Evolutionary conservation across 2,329 filamentous ascomycete genomes (phyloP).

Genomic region (Clarireedia paspali): DNA sequence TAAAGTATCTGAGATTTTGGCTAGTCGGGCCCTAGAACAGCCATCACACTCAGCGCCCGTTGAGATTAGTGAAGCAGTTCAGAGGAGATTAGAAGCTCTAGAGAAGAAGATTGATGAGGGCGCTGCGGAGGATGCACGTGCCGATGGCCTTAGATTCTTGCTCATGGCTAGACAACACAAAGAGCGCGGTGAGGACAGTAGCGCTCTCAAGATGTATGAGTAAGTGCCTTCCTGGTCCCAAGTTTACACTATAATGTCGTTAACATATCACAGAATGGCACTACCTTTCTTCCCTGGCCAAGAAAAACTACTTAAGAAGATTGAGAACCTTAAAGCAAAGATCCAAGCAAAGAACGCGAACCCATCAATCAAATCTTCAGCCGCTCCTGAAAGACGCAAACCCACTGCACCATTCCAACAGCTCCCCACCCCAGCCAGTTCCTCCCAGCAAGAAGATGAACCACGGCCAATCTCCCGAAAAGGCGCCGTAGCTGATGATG

Average conservation of each 20-base stretch:
- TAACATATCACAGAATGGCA: slow-evolving; percentile 49
- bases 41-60: slow-evolving; percentile 35
- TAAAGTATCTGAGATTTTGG: slow-evolving; percentile 83
- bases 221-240: background rate
- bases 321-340: slow-evolving; percentile 51
- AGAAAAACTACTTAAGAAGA: slow-evolving; percentile 65
- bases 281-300: slow-evolving; percentile 81
- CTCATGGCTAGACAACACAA: slow-evolving; percentile 91
- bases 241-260: background rate
- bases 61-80: slow-evolving; percentile 68
- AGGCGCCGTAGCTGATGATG: slow-evolving; percentile 26
- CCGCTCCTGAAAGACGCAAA: slow-evolving; percentile 14
- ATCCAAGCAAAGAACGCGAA: slow-evolving; percentile 35
- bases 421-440: slow-evolving; percentile 17
- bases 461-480: slow-evolving; percentile 21
- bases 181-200: slow-evolving; percentile 69
- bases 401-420: slow-evolving; percentile 19
- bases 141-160: slow-evolving; percentile 76
- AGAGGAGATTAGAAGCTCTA: slow-evolving; percentile 72
- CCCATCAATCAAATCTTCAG: slow-evolving; percentile 4
- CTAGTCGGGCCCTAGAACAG: slow-evolving; percentile 59
- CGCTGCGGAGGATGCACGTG: slow-evolving; percentile 60
- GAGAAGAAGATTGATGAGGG: slow-evolving; percentile 73
- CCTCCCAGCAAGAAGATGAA: slow-evolving; percentile 21
- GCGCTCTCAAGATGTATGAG: slow-evolving; percentile 71